Evolutionary conservation across 2,329 filamentous ascomycete species (phyloP).

Genomic region (Metarhizium rileyi): DNA sequence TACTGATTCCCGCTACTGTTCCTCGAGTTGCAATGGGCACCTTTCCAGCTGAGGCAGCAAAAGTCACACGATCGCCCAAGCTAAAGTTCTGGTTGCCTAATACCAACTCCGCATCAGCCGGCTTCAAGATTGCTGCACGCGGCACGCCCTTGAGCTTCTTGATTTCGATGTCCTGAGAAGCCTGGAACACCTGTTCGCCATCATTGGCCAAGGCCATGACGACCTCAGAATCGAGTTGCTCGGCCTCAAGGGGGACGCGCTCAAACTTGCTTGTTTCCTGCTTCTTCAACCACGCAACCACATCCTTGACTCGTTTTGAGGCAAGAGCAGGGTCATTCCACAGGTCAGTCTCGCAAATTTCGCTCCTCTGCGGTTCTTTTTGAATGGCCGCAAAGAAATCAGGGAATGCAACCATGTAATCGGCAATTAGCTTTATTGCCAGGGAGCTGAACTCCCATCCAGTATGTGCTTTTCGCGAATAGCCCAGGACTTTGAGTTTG

Average conservation of each 20-base stretch:
- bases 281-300: constrained; percentile 84
- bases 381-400: constrained; percentile 90
- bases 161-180: constrained; percentile 42
- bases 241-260: constrained; percentile 88
- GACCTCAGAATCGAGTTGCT: constrained; percentile 87
- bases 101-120: constrained; percentile 90
- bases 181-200: constrained; percentile 53
- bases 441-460: constrained; percentile 95
- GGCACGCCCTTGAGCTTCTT: constrained; percentile 75
- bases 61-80: constrained; percentile 86
- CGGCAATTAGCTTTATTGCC: constrained; percentile 67
- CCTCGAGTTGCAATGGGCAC: constrained; percentile 87
- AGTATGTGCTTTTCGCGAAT: constrained; percentile 73
- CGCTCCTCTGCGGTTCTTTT: constrained; percentile 73
- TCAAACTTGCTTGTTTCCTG: constrained; percentile 89
- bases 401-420: constrained; percentile 91
- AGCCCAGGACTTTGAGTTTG: constrained; percentile 91
- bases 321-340: constrained; percentile 66
- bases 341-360: constrained; percentile 76
- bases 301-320: constrained; percentile 79
- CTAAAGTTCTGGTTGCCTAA: constrained; percentile 74
- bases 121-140: constrained; percentile 79
- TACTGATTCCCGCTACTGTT: constrained; percentile 90
- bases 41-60: constrained; percentile 85
- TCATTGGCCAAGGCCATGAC: constrained; percentile 72